Evolutionary conservation across 1,284 basidiomycete genomes (phyloP).

Genomic region (Cerioporus squamosus): DNA sequence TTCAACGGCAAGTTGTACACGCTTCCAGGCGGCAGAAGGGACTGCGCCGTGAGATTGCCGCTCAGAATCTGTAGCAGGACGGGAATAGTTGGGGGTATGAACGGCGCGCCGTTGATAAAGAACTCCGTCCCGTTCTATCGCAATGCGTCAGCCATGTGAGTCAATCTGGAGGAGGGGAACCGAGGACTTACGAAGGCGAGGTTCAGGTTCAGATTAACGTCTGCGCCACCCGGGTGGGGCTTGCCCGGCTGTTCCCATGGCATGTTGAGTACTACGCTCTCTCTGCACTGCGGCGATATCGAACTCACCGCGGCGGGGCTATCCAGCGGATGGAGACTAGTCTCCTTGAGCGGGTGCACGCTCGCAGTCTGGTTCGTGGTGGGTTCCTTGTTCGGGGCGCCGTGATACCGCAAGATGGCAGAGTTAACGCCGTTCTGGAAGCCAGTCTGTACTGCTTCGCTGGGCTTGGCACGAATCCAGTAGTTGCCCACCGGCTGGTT

Average conservation of each 20-base stretch:
- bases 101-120: constrained; percentile 33
- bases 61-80: constrained; percentile 43
- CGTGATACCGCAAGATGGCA: constrained; percentile 27
- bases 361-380: constrained; percentile 36
- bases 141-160: too few relatives aligned
- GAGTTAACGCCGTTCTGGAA: constrained; percentile 42
- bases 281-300: too few relatives aligned
- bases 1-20: constrained; percentile 35
- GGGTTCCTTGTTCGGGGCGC: constrained; percentile 48
- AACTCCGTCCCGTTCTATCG: constrained; percentile 20
- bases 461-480: constrained; percentile 46
- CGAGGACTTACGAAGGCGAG: constrained; percentile 3
- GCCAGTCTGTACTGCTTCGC: constrained; percentile 21
- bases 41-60: constrained; percentile 33
- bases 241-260: constrained; percentile 29
- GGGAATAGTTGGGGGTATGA: constrained; percentile 33
- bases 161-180: background rate
- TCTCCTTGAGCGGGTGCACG: constrained; percentile 29
- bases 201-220: constrained; percentile 29
- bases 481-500: constrained; percentile 40
- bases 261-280: background rate
- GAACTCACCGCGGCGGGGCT: constrained; percentile 14
- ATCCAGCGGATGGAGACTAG: constrained; percentile 22
- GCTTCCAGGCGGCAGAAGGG: constrained; percentile 37
- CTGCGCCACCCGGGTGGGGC: constrained; percentile 32